Evolutionary conservation across 1,139 yeast species (phyloP), one percentile per base, ranked within the genome.

Genomic region (Candida sojae): DNA sequence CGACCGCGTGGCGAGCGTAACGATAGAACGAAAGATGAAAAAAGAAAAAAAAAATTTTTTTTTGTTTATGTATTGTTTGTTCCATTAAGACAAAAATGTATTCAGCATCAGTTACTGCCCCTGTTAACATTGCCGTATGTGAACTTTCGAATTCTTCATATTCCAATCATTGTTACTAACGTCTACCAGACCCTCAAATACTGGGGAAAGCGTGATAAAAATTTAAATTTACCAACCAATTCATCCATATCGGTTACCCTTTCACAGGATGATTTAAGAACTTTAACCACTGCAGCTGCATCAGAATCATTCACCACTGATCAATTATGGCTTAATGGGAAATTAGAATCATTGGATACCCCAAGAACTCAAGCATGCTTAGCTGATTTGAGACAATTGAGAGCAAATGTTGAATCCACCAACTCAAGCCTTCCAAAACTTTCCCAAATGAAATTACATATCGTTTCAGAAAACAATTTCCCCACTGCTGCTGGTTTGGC

Each of bases 401-500:
- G 99, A 66, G 57, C 61, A 25, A 71, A 75, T 52, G 59, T 86
- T 45, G 92, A 87, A 64, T 55, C 57, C 1, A 46, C 63, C 7
- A 82, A 87, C 59, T 44, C 75, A 0, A 53, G 70, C 1, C 69
- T 85, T 53, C 86, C 90, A 23, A 79, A 79, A 57, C 70, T 93
- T 56, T 80, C 96, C 39, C 59, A 73, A 29, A 84, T 79, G 79
- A 77, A 80, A 49, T 74, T 93, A 51, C 92, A 86, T 61, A 88
- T 93, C 58, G 96, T 89, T 5, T 86, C 96, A 21, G 96, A 90
- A 65, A 93, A 93, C 75, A 95, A 95, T 71, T 93, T 93, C 78
- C 99, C 99, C 45, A 93, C 99, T 26, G 99, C 99, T 36, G 99
- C 99, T 12, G 99, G 99, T 2, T 80, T 93, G 57, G 99, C 99